phyloP scores from a whole-genome alignment of 2,329 filamentous ascomycete species.

The Pleurostoma richardsiae region DNA sequence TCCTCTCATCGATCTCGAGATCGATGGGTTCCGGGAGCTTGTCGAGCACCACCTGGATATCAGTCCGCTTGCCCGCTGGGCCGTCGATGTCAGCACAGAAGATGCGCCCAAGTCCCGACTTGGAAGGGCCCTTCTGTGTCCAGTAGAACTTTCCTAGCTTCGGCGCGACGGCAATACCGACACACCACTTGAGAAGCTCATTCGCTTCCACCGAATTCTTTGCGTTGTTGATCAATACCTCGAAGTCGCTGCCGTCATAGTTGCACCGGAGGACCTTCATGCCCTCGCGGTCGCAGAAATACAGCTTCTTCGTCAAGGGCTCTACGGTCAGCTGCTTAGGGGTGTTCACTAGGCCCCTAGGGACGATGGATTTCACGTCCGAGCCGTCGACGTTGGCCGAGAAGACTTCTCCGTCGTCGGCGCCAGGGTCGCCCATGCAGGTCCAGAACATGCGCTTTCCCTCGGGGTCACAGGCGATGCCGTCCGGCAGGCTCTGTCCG shows the following conservation, averaged over 20 bases:
- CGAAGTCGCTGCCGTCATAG: constrained; percentile 30
- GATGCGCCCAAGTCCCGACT: constrained; percentile 45
- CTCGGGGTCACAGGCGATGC: constrained; percentile 29
- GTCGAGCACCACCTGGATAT: constrained; percentile 35
- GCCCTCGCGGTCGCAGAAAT: constrained; percentile 39
- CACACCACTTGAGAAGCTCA: constrained; percentile 41
- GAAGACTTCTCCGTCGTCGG: constrained; percentile 35
- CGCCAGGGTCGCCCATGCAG: constrained; percentile 35
- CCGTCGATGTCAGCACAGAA: constrained; percentile 40
- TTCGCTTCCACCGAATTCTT: constrained; percentile 6
- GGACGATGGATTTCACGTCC: constrained; percentile 35
- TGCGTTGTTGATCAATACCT: constrained; percentile 28
- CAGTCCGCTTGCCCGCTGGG: constrained; percentile 27
- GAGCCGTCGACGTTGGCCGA: constrained; percentile 41
- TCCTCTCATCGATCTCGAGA: constrained; percentile 43
- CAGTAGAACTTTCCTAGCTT: constrained; percentile 45
- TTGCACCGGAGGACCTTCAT: constrained; percentile 30
- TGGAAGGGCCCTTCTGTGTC: constrained; percentile 54
- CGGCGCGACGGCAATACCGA: constrained; percentile 45
- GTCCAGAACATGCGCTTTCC: constrained; percentile 40
- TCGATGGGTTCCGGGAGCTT: constrained; percentile 52
- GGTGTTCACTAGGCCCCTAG: constrained; percentile 39
- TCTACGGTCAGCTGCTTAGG: constrained; percentile 35
- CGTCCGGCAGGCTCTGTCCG: constrained; percentile 31
- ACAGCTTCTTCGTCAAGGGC: constrained; percentile 23